These are phyloP conservation scores for Piper betle DNA, from an alignment of 164 flowering plant genomes.

Conservation along the genomic window DNA sequence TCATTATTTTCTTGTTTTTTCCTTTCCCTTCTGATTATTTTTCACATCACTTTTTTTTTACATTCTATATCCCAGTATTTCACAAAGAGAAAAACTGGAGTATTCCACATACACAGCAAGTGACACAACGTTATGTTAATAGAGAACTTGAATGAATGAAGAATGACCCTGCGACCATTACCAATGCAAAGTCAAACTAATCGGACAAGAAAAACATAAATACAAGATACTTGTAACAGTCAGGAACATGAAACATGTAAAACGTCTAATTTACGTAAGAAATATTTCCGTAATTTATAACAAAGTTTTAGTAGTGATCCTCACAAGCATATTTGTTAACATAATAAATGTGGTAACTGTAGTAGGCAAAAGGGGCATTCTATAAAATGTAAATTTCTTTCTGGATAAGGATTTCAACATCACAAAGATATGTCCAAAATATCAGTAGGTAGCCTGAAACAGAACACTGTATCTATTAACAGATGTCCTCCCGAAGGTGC, in stretches of 20 bases:
- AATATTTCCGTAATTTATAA: too few relatives aligned
- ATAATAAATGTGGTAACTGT: too few relatives aligned
- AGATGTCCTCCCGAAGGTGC: too few relatives aligned
- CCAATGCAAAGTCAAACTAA: constrained; percentile 18
- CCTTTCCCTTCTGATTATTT: neutral
- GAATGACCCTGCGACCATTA: constrained; percentile 27
- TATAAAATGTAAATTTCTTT: too few relatives aligned
- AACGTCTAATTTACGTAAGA: neutral
- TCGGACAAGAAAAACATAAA: constrained; percentile 2
- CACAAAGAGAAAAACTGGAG: neutral
- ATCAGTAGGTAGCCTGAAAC: too few relatives aligned
- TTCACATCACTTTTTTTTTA: neutral
- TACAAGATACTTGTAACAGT: neutral
- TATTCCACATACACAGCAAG: neutral
- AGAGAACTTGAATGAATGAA: constrained; percentile 17
- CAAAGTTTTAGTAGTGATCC: too few relatives aligned
- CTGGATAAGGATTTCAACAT: too few relatives aligned
- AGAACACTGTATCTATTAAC: too few relatives aligned
- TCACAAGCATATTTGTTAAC: too few relatives aligned
- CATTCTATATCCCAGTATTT: neutral
- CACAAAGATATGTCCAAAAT: too few relatives aligned
- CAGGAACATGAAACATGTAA: neutral
- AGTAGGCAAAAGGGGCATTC: too few relatives aligned
- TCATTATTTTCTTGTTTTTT: constrained; percentile 1
- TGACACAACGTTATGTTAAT: constrained; percentile 9